Percentiles rank a stretch among this genome's conserved stretches.
phyloP scores from a whole-genome alignment of 2,329 filamentous ascomycete species.

The Rhynchosporium agropyri region DNA sequence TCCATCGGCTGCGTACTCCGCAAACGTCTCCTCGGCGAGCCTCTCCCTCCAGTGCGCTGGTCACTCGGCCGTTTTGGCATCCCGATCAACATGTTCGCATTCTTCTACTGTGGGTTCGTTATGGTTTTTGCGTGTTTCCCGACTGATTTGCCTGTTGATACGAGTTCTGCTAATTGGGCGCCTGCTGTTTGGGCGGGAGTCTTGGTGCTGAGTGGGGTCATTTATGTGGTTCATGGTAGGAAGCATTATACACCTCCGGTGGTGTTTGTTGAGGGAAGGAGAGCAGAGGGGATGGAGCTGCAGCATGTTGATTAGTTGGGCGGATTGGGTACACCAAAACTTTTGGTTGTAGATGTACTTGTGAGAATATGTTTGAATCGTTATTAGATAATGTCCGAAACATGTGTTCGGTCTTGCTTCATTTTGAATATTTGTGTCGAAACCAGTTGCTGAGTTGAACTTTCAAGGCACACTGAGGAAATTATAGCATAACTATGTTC shows the following conservation, averaged over 20 bases:
- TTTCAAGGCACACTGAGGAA: too few relatives aligned
- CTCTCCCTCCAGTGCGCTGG: constrained; percentile 47
- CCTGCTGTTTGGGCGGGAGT: constrained; percentile 32
- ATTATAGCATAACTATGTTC: too few relatives aligned
- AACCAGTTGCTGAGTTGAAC: too few relatives aligned
- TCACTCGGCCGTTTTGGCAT: constrained; percentile 48
- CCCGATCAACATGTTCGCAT: constrained; percentile 47
- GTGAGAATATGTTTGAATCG: background rate
- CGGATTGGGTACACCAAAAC: too few relatives aligned
- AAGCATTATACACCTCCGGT: constrained; percentile 42
- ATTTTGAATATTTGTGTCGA: too few relatives aligned
- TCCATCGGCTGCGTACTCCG: constrained; percentile 47
- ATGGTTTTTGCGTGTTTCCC: constrained; percentile 56
- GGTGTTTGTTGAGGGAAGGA: constrained; percentile 30
- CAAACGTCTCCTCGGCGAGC: constrained; percentile 44
- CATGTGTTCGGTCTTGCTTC: too few relatives aligned
- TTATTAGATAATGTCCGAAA: too few relatives aligned
- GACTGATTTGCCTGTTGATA: constrained; percentile 42
- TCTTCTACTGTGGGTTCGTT: constrained; percentile 50
- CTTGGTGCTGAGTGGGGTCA: constrained; percentile 27
- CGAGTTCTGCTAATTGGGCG: constrained; percentile 51
- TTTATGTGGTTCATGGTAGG: constrained; percentile 43
- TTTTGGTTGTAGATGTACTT: background rate
- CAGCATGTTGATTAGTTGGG: constrained; percentile 22
- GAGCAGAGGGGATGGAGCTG: constrained; percentile 21